Conservation (phyloP, 2,329 filamentous ascomycete species). For the Stromatinia cepivora region DNA sequence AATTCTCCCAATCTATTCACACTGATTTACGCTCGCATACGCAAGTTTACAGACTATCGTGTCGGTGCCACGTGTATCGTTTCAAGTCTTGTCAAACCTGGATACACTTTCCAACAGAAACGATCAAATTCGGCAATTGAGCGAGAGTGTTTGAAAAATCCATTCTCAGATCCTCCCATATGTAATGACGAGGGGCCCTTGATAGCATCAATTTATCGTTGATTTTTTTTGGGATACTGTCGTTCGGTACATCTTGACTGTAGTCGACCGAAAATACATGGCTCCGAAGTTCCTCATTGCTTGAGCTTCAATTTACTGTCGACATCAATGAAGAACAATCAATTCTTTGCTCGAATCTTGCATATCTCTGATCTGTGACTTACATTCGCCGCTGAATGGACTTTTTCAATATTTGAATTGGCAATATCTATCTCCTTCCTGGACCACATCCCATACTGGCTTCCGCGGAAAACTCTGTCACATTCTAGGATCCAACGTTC, state of each 20-base stretch:
- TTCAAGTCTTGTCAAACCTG: background rate
- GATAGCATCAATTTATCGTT: background rate
- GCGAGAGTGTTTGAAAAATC: background rate
- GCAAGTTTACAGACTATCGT: background rate
- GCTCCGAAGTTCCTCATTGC: background rate
- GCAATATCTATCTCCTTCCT: background rate
- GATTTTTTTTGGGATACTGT: background rate
- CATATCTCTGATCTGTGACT: background rate
- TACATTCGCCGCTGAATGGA: background rate
- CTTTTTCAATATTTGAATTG: background rate
- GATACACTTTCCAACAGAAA: background rate
- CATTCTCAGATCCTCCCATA: background rate
- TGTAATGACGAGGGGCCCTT: background rate
- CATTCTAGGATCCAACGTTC: background rate
- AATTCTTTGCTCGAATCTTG: background rate
- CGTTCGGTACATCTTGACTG: background rate
- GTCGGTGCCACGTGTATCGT: slow-evolving; percentile 19
- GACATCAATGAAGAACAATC: background rate
- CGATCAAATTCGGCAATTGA: background rate
- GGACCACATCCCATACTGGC: background rate
- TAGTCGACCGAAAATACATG: background rate
- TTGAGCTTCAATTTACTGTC: background rate
- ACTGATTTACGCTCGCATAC: background rate
- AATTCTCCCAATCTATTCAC: background rate
- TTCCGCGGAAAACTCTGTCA: background rate